Evolutionary conservation across 257 asterid genomes (phyloP).

Genomic region (Solanum virginianum): DNA sequence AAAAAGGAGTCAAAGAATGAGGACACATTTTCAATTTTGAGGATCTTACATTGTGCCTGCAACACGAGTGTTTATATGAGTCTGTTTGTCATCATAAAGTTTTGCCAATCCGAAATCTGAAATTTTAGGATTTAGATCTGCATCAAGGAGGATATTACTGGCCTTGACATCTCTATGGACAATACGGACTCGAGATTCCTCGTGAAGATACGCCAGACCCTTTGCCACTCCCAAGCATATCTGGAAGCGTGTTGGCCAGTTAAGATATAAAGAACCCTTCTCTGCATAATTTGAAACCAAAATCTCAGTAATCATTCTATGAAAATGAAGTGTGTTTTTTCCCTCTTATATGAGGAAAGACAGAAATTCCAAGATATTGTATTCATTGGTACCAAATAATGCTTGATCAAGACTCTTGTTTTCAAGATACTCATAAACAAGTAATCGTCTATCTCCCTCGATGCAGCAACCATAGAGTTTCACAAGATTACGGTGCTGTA

Average conservation of each 20-base stretch:
- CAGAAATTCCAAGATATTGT: not conserved
- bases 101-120: conserved; percentile 80
- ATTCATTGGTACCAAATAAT: conserved; percentile 36
- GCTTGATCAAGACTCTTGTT: conserved; percentile 71
- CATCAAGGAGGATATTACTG: conserved; percentile 62
- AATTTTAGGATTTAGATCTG: conserved; percentile 47
- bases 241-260: conserved; percentile 59
- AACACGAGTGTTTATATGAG: conserved; percentile 77
- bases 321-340: not conserved
- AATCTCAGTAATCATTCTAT: not conserved
- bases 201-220: conserved; percentile 68
- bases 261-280: conserved; percentile 27
- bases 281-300: conserved; percentile 21
- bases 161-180: conserved; percentile 79
- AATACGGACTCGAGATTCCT: conserved; percentile 52
- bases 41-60: conserved; percentile 78
- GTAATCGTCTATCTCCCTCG: conserved; percentile 56
- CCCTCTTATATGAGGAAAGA: not conserved
- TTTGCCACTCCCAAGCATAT: too few species aligned
- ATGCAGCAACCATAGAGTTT: conserved; percentile 74
- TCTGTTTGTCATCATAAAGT: conserved; percentile 55
- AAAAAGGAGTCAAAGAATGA: not conserved
- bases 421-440: conserved; percentile 76
- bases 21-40: not conserved
- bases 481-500: conserved; percentile 88